Conservation (phyloP, 768 basidiomycete species). For the Mycena capillaripes region DNA sequence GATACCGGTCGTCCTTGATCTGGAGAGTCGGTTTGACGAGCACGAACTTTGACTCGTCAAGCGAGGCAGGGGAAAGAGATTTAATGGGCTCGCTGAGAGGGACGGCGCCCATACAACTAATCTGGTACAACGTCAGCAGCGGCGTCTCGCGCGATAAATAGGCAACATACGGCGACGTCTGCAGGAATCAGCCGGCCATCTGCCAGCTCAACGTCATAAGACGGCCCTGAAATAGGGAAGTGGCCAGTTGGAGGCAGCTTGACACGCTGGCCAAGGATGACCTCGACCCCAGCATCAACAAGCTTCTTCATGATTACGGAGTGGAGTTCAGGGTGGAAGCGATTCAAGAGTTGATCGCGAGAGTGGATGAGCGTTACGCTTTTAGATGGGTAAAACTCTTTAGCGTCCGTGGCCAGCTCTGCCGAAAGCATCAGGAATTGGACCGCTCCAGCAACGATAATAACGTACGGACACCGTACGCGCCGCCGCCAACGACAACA, state of each 20-base stretch:
- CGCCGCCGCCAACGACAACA: constrained; percentile 70
- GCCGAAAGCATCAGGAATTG: not conserved
- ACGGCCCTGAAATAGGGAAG: constrained; percentile 46
- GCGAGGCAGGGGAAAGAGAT: constrained; percentile 38
- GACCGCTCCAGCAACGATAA: not conserved
- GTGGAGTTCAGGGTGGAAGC: constrained; percentile 57
- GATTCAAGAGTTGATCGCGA: constrained; percentile 56
- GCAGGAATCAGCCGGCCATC: constrained; percentile 56
- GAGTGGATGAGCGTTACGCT: constrained; percentile 64
- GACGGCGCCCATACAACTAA: constrained; percentile 47
- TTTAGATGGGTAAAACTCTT: constrained; percentile 56
- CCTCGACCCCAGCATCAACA: constrained; percentile 51
- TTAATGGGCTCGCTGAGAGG: constrained; percentile 44
- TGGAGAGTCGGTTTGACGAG: constrained; percentile 44
- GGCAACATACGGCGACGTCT: constrained; percentile 54
- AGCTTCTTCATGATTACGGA: constrained; percentile 44
- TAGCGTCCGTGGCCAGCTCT: constrained; percentile 66
- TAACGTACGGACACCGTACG: constrained; percentile 68
- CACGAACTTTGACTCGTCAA: constrained; percentile 33
- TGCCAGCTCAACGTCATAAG: constrained; percentile 48
- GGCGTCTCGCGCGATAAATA: not conserved
- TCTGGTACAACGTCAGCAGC: constrained; percentile 30
- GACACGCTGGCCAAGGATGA: constrained; percentile 56
- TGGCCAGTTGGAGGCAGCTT: constrained; percentile 42
- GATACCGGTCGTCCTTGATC: constrained; percentile 42